Evolutionary conservation across 257 asterid genomes (phyloP).

Genomic region (Craterostigma plantagineum): DNA sequence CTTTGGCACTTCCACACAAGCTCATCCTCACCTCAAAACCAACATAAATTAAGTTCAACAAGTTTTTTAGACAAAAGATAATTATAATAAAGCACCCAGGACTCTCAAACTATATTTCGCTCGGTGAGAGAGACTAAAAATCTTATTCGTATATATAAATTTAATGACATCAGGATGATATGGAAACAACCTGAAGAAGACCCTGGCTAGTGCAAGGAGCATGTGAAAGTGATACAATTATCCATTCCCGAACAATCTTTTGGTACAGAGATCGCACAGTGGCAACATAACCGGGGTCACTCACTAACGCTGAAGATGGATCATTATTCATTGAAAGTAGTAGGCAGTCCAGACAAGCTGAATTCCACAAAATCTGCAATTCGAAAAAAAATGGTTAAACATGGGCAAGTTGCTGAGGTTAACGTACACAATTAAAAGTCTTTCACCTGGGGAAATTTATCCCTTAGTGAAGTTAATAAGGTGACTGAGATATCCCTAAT

Average conservation of each 20-base stretch:
- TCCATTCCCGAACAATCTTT: constrained; percentile 88
- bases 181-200: constrained; percentile 77
- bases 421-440: constrained; percentile 5
- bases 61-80: too few species aligned
- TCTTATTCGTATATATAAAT: too few species aligned
- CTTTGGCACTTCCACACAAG: background rate
- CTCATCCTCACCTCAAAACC: background rate
- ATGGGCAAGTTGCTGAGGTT: constrained; percentile 14
- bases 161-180: constrained; percentile 3
- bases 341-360: constrained; percentile 81
- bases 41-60: background rate
- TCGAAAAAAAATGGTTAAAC: constrained; percentile 8
- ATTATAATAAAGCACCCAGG: too few species aligned
- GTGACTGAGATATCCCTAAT: constrained; percentile 65
- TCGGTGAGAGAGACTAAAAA: too few species aligned
- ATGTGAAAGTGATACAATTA: constrained; percentile 74
- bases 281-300: constrained; percentile 90
- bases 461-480: constrained; percentile 83
- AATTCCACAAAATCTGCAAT: constrained; percentile 80
- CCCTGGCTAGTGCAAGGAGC: constrained; percentile 99
- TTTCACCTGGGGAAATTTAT: constrained; percentile 81
- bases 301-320: constrained; percentile 75
- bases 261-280: constrained; percentile 84
- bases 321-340: constrained; percentile 79
- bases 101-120: too few species aligned